These are phyloP conservation scores for Halophytophthora batemanensis DNA, from an alignment of 352 stramenopile species.

Conservation along the genomic window DNA sequence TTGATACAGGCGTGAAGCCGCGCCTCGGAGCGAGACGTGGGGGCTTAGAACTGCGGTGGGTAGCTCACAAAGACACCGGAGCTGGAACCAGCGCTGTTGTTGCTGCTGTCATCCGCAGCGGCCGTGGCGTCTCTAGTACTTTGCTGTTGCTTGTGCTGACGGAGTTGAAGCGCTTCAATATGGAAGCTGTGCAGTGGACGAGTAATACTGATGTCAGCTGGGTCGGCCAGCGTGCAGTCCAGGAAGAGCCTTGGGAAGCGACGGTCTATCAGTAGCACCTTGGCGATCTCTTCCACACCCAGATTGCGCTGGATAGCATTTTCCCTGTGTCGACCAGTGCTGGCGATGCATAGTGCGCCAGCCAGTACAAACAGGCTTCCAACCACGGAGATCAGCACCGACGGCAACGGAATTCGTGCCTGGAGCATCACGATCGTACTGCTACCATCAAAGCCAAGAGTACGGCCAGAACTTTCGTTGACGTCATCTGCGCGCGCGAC, in stretches of 20 bases:
- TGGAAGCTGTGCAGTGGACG: constrained; percentile 23
- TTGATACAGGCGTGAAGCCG: too few species aligned
- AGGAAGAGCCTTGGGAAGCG: constrained; percentile 34
- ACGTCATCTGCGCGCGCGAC: constrained; percentile 11
- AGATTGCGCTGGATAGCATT: constrained; percentile 17
- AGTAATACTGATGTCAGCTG: not conserved
- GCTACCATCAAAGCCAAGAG: constrained; percentile 36
- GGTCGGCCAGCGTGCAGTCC: constrained; percentile 30
- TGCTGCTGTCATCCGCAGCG: not conserved
- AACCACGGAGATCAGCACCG: constrained; percentile 26
- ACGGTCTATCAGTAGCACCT: constrained; percentile 35
- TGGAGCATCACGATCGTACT: constrained; percentile 26
- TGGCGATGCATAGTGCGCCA: constrained; percentile 9
- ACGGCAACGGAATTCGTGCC: constrained; percentile 33
- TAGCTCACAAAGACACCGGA: constrained; percentile 14
- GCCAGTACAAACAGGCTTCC: constrained; percentile 19
- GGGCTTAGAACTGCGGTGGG: constrained; percentile 5
- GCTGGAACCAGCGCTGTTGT: not conserved
- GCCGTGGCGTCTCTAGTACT: not conserved
- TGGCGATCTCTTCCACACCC: constrained; percentile 33
- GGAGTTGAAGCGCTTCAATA: constrained; percentile 25
- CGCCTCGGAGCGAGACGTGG: too few species aligned
- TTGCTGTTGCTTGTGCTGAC: constrained; percentile 4
- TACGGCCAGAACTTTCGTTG: constrained; percentile 4
- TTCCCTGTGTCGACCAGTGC: constrained; percentile 20